A percentile compares a stretch with the other conserved stretches of the same genome.
These are phyloP conservation scores for Luzula sylvatica DNA, from an alignment of 176 grass and related monocot species.

Conservation along the genomic window DNA sequence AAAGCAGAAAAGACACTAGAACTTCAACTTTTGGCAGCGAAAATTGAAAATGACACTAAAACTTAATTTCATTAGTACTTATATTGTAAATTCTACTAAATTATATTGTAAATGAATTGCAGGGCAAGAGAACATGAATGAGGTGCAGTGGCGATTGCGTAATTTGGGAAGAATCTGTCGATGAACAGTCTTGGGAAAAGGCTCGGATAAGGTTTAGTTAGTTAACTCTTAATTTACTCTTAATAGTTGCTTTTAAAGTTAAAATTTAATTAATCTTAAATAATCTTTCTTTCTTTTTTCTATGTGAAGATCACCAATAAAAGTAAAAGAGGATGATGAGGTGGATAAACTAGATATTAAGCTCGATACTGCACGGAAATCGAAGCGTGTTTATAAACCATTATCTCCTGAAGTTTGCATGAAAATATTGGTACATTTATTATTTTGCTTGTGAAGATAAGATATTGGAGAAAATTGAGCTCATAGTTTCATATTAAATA, in stretches of 20 bases:
- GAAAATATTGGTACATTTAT: no score
- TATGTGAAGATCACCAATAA: slow-evolving; percentile 63
- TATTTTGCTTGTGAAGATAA: no score
- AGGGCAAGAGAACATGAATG: slow-evolving; percentile 73
- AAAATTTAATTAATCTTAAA: not conserved
- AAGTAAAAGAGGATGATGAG: slow-evolving; percentile 92
- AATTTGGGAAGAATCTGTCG: slow-evolving; percentile 95
- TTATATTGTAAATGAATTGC: slow-evolving; percentile 20
- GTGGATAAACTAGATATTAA: slow-evolving; percentile 88
- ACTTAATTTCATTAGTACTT: no score
- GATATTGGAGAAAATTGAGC: no score
- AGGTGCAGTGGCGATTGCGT: slow-evolving; percentile 80
- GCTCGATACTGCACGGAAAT: slow-evolving; percentile 44
- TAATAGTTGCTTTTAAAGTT: not conserved
- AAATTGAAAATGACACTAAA: no score
- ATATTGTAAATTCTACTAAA: no score
- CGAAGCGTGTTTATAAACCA: slow-evolving; percentile 58
- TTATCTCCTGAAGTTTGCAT: slow-evolving; percentile 76
- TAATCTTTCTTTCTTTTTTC: no score
- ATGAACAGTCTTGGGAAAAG: slow-evolving; percentile 85
- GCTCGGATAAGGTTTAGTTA: slow-evolving; percentile 61
- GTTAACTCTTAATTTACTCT: not conserved
- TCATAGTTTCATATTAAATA: no score
- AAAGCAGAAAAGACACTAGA: no score
- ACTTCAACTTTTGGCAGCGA: no score